Evolutionary conservation across 768 basidiomycete genomes (phyloP).

Genomic region (Mrakia blollopis): DNA sequence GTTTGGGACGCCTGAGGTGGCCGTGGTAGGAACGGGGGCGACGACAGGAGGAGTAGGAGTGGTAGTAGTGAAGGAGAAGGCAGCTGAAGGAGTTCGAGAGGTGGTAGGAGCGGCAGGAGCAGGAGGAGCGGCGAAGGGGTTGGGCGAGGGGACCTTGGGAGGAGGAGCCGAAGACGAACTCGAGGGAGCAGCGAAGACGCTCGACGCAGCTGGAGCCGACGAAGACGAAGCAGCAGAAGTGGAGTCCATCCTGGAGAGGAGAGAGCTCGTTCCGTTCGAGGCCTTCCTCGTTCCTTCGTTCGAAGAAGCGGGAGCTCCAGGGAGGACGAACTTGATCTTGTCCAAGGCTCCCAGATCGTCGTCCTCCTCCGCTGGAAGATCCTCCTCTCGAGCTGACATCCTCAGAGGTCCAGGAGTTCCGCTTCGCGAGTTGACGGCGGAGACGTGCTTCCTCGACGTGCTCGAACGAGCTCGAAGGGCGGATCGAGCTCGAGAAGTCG

Average conservation of each 20-base stretch:
- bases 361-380: constrained; percentile 12
- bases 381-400: constrained; percentile 24
- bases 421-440: constrained; percentile 19
- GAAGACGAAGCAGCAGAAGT: neutral
- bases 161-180: constrained; percentile 1
- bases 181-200: constrained; percentile 6
- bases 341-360: constrained; percentile 22
- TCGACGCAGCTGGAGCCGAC: neutral
- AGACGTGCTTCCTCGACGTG: constrained; percentile 23
- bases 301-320: constrained; percentile 11
- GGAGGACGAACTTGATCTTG: constrained; percentile 26
- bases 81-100: neutral
- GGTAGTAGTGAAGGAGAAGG: constrained; percentile 1
- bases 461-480: constrained; percentile 24
- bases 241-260: constrained; percentile 1
- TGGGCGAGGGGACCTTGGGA: neutral
- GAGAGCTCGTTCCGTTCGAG: neutral
- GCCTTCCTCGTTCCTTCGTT: constrained; percentile 1
- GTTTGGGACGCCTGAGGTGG: constrained; percentile 15
- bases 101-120: neutral
- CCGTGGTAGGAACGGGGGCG: neutral
- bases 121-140: constrained; percentile 14
- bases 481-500: constrained; percentile 22
- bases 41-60: constrained; percentile 2
- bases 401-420: constrained; percentile 8